Evolutionary conservation across 306 rosid species (phyloP).

Genomic region (Sphenostylis stenocarpa): DNA sequence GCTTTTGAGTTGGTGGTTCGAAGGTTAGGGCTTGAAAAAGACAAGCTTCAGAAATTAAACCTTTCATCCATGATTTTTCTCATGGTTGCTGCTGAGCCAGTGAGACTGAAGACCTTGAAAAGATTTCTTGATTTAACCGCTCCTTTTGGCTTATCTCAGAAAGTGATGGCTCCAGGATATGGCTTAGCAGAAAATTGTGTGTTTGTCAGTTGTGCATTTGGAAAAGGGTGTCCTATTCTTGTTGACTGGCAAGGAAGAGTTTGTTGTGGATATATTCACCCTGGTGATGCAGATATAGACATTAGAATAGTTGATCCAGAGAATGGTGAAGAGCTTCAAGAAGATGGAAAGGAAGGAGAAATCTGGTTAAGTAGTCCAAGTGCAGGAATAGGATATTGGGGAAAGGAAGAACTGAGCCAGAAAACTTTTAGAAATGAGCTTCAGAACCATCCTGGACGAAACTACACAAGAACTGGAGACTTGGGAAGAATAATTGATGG

Average conservation of each 20-base stretch:
- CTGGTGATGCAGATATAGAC: constrained; percentile 61
- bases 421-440: constrained; percentile 75
- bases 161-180: constrained; percentile 90
- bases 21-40: constrained; percentile 67
- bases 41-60: constrained; percentile 47
- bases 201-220: constrained; percentile 91
- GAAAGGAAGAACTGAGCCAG: constrained; percentile 69
- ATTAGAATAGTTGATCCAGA: constrained; percentile 76
- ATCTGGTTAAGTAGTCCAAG: constrained; percentile 98
- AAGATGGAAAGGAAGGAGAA: constrained; percentile 85
- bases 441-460: constrained; percentile 50
- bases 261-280: constrained; percentile 74
- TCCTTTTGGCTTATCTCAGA: constrained; percentile 70
- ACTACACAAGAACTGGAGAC: constrained; percentile 87
- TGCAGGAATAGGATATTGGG: constrained; percentile 92
- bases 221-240: constrained; percentile 64
- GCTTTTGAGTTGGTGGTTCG: constrained; percentile 79
- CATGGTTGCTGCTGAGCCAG: constrained; percentile 97
- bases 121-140: constrained; percentile 69
- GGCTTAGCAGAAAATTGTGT: constrained; percentile 97
- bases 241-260: constrained; percentile 93
- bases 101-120: constrained; percentile 75
- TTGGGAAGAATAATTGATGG: constrained; percentile 71
- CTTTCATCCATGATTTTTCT: constrained; percentile 80
- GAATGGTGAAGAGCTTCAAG: constrained; percentile 57